phyloP scores from a whole-genome alignment of 192 early-diverging fungal genomes.

The Umbelopsis vinacea region DNA sequence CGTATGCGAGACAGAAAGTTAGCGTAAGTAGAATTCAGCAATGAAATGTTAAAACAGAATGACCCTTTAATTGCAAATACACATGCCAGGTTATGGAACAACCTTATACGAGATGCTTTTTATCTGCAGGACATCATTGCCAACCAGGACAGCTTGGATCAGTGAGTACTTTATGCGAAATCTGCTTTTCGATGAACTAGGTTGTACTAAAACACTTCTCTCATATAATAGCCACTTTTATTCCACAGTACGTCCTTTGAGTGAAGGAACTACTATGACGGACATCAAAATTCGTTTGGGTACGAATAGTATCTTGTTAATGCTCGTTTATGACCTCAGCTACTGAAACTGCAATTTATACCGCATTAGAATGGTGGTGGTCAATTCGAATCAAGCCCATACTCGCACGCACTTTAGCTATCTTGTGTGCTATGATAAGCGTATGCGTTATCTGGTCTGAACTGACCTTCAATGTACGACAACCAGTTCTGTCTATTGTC shows the following conservation, averaged over 20 bases:
- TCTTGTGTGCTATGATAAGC: slow-evolving; percentile 67
- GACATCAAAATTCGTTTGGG: slow-evolving; percentile 16
- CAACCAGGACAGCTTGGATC: slow-evolving; percentile 67
- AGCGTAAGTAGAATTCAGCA: slow-evolving; percentile 52
- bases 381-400: slow-evolving; percentile 74
- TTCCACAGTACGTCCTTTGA: slow-evolving; percentile 56
- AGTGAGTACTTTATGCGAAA: slow-evolving; percentile 40
- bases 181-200: neutral
- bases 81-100: slow-evolving; percentile 67
- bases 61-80: neutral
- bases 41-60: neutral
- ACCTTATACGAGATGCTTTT: slow-evolving; percentile 76
- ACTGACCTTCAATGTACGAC: slow-evolving; percentile 79
- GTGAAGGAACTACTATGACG: slow-evolving; percentile 42
- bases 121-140: slow-evolving; percentile 82
- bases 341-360: too few species aligned
- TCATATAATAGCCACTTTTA: slow-evolving; percentile 50
- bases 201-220: neutral
- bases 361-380: slow-evolving; percentile 81
- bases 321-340: neutral
- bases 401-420: slow-evolving; percentile 58
- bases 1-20: slow-evolving; percentile 73
- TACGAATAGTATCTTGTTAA: neutral
- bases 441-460: slow-evolving; percentile 91
- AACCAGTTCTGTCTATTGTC: slow-evolving; percentile 75